Evolutionary conservation across 306 rosid genomes (phyloP).

Genomic region (Trifolium fragiferum): DNA sequence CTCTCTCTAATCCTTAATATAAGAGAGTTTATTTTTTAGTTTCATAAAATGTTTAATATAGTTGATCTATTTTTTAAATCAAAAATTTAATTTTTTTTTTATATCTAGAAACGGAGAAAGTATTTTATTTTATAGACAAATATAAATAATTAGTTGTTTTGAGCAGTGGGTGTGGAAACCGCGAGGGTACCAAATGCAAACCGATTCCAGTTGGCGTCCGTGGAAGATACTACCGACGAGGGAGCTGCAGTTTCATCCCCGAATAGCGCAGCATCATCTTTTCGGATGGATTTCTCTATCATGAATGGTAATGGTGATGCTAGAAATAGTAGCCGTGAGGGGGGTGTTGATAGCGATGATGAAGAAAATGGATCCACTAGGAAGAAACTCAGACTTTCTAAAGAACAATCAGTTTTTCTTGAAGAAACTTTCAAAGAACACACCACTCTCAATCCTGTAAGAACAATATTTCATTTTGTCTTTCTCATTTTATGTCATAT

Average conservation of each 20-base stretch:
- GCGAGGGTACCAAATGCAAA: conserved; percentile 63
- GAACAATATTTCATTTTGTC: not conserved
- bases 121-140: not conserved
- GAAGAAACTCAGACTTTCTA: conserved; percentile 92
- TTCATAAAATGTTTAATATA: too few relatives aligned
- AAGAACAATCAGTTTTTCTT: conserved; percentile 88
- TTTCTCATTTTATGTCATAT: not conserved
- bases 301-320: conserved; percentile 27
- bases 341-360: conserved; percentile 66
- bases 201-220: conserved; percentile 39
- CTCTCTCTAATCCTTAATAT: too few relatives aligned
- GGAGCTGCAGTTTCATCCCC: conserved; percentile 75
- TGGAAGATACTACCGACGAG: conserved; percentile 52
- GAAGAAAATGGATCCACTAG: conserved; percentile 84
- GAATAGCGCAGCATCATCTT: conserved; percentile 67
- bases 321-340: conserved; percentile 51
- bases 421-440: conserved; percentile 96
- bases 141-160: not conserved
- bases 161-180: conserved; percentile 57
- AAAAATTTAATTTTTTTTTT: too few relatives aligned
- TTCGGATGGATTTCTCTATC: conserved; percentile 70
- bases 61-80: too few relatives aligned
- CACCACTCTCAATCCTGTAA: conserved; percentile 89
- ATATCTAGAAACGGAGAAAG: too few relatives aligned
- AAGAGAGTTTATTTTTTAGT: too few relatives aligned